These are phyloP conservation scores for Trichosporon asahii DNA, from an alignment of 1,284 basidiomycete species.

Conservation along the genomic window DNA sequence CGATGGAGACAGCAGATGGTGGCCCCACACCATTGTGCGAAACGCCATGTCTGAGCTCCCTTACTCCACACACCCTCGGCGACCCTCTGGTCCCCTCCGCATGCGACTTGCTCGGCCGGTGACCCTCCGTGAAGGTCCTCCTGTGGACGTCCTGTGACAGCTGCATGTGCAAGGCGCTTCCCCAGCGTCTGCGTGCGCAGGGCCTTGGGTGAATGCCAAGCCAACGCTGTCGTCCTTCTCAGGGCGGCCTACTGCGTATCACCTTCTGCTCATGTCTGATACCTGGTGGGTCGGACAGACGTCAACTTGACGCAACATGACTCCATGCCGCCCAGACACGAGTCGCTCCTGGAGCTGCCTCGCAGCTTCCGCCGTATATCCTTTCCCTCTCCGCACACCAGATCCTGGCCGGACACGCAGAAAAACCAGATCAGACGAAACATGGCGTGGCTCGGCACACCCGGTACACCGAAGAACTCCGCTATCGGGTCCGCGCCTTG, in stretches of 20 bases:
- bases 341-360: not conserved
- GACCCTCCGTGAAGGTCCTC: not conserved
- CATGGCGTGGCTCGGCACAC: not conserved
- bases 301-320: not conserved
- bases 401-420: not conserved
- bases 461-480: not conserved
- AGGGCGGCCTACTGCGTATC: not conserved
- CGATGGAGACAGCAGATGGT: not conserved
- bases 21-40: not conserved
- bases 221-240: not conserved
- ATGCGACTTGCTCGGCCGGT: not conserved
- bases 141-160: not conserved
- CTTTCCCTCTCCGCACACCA: not conserved
- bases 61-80: not conserved
- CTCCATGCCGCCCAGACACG: not conserved
- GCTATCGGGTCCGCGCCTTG: not conserved
- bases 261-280: not conserved
- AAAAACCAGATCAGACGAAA: not conserved
- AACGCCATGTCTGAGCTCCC: conserved; percentile 3
- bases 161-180: not conserved
- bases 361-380: not conserved
- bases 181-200: not conserved
- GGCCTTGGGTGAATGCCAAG: not conserved
- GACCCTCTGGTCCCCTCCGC: not conserved
- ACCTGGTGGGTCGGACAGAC: not conserved